These are phyloP conservation scores for Flaveria linearis DNA, from an alignment of 129 eudicot species.

Conservation along the genomic window DNA sequence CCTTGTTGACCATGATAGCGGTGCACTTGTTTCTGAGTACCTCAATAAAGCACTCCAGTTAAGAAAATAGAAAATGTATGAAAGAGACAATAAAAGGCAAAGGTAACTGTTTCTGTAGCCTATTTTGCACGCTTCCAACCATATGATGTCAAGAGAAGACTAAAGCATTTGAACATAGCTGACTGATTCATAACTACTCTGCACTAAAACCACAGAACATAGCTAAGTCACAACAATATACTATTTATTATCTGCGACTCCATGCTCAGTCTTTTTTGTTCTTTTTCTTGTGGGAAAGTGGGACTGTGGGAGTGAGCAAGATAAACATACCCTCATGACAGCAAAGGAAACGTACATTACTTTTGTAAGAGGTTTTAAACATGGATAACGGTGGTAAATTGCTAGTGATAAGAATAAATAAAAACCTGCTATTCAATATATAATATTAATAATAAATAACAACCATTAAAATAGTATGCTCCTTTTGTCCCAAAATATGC, in stretches of 20 bases:
- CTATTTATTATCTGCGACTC: neutral
- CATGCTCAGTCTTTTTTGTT: neutral
- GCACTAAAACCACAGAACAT: neutral
- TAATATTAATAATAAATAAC: too few species aligned
- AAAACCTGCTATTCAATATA: too few species aligned
- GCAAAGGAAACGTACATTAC: too few species aligned
- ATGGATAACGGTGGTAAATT: neutral
- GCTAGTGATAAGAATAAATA: neutral
- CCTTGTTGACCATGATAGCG: constrained; percentile 90
- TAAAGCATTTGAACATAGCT: constrained; percentile 12
- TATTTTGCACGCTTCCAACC: neutral
- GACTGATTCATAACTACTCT: constrained; percentile 3
- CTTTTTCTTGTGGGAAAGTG: too few species aligned
- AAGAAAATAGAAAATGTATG: constrained; percentile 18
- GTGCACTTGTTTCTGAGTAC: constrained; percentile 75
- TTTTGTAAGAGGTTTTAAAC: neutral
- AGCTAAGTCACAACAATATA: constrained; percentile 7
- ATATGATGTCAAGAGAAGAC: neutral
- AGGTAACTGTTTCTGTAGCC: constrained; percentile 2
- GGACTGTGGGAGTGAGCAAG: too few species aligned
- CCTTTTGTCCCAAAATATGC: neutral
- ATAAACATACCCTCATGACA: too few species aligned
- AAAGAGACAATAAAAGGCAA: neutral
- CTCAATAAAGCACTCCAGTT: constrained; percentile 55
- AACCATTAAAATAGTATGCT: neutral